Conservation (phyloP, 106 monocot genomes). For the Iris macrosiphon region DNA sequence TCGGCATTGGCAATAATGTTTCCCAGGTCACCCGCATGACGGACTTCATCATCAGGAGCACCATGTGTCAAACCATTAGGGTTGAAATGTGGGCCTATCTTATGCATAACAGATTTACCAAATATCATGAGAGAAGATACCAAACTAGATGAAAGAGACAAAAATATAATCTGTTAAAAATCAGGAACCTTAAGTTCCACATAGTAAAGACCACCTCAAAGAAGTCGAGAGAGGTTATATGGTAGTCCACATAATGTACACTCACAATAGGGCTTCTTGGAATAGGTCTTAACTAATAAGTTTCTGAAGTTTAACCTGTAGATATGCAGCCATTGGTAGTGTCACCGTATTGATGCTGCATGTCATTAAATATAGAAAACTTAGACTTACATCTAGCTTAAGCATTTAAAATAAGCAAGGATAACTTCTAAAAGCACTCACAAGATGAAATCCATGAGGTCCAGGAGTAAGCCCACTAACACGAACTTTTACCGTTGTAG, state of each 20-base stretch:
- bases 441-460: constrained; percentile 70
- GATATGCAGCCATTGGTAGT: constrained; percentile 84
- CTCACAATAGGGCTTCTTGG: no score
- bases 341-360: constrained; percentile 70
- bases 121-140: no score
- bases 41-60: constrained; percentile 69
- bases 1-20: constrained; percentile 72
- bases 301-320: constrained; percentile 30
- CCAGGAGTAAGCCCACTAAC: constrained; percentile 63
- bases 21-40: constrained; percentile 95
- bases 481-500: constrained; percentile 55
- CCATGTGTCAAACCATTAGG: constrained; percentile 68
- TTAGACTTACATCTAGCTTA: not conserved
- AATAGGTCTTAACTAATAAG: no score
- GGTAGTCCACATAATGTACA: no score
- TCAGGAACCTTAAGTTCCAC: no score
- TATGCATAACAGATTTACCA: no score
- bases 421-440: constrained; percentile 5
- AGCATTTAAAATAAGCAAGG: not conserved
- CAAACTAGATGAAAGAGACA: no score
- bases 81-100: constrained; percentile 81
- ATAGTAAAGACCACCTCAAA: no score
- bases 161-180: no score
- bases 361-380: not conserved
- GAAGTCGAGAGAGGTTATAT: no score